Conservation (phyloP, 768 basidiomycete genomes). For the Suillus decipiens region DNA sequence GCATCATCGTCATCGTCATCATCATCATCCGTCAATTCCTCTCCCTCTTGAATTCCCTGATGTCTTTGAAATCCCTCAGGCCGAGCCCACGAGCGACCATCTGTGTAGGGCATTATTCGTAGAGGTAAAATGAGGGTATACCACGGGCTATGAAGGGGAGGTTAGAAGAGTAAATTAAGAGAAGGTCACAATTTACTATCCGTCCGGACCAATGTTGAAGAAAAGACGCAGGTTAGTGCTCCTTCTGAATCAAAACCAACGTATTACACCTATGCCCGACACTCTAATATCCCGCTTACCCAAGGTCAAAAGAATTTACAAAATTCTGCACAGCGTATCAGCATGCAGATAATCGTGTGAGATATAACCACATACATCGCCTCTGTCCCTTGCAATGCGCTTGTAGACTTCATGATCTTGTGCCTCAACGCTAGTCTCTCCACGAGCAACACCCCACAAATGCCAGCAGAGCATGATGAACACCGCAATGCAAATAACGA, state of each 20-base stretch:
- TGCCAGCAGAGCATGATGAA: conserved; percentile 74
- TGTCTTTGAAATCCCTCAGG: conserved; percentile 63
- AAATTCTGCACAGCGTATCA: conserved; percentile 52
- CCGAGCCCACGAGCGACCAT: conserved; percentile 82
- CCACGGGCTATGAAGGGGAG: conserved; percentile 52
- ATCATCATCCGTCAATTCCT: conserved; percentile 88
- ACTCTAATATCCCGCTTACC: conserved; percentile 44
- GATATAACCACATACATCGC: conserved; percentile 52
- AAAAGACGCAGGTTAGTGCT: conserved; percentile 76
- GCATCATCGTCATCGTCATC: conserved; percentile 52
- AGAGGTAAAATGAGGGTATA: conserved; percentile 84
- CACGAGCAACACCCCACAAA: conserved; percentile 65
- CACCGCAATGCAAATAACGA: conserved; percentile 76
- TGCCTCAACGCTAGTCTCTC: conserved; percentile 88
- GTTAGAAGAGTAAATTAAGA: neutral
- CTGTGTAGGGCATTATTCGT: conserved; percentile 76
- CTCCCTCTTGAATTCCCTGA: conserved; percentile 65
- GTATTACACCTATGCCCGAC: neutral
- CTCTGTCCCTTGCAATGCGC: conserved; percentile 63
- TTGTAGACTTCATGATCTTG: conserved; percentile 86
- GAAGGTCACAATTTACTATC: conserved; percentile 64
- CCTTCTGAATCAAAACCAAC: conserved; percentile 34
- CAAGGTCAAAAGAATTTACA: conserved; percentile 90
- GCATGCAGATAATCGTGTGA: neutral
- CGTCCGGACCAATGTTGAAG: conserved; percentile 79